Evolutionary conservation across 1,284 basidiomycete species (phyloP), one percentile per base, ranked within the genome.

Genomic region (Wallemia mellicola): DNA sequence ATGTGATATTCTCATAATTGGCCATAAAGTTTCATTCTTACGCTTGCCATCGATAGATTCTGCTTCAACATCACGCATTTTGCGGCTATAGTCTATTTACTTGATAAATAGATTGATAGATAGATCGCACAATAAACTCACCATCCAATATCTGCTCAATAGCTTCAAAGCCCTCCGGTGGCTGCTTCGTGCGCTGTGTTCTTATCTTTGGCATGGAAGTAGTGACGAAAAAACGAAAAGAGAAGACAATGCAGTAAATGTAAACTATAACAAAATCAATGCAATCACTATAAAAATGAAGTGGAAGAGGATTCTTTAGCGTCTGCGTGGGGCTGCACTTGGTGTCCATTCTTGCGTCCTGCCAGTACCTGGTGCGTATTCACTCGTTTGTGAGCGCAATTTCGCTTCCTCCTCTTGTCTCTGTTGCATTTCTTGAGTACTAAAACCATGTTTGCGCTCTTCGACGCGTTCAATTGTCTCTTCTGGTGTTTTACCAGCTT

Each of bases 1-100:
- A 71, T 98, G 92, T 15, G 86, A 83, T 69, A 98, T 88, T 56
- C 88, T 81, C 86, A 98, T 95, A 65, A 98, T 95, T 56, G 92
- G 89, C 94, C 94, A 98, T n/a, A 95, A 73, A 1, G 84, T 83
- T 73, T 98, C 94, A 27, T 83, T 80, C 73, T 89, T 94, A 68
- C 94, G 83, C 72, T 98, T 98, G 62, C 92, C 92, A 69, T 98
- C 94, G 67, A 95, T 88, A 7, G 82, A 81, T 72, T 96, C 91
- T 67, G 88, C 94, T 76, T 99, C 94, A 11, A 88, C 91, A 69
- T 92, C 87, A 63, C 88, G 76, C 88, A 92, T 92, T 75, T 89
- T 91, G 76, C 55, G 55, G 17, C 24, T 28, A 28, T 27, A 57
- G 86, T 86, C 57, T 80, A 81, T 89, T 69, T 38, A 69, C 70